Evolutionary conservation across 352 stramenopile species (phyloP), one percentile per base, ranked within the genome.

Genomic region (Albugo candida): DNA sequence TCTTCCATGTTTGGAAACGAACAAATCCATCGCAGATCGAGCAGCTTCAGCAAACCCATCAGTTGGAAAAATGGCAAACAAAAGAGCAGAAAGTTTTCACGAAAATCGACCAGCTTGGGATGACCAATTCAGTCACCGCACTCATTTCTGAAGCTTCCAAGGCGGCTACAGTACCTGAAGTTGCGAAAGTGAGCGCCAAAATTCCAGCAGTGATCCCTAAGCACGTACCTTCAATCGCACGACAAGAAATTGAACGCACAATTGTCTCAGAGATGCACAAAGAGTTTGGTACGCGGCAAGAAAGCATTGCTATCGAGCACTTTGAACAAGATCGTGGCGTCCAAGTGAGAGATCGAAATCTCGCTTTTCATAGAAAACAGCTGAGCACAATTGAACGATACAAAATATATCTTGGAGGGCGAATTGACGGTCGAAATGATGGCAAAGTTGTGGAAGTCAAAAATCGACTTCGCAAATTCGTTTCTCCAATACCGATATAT

Each of bases 371-470:
- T 41, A 87, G 81, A 62, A 81, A 75, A 51, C 62, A 75, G 41
- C 38, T 91, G 14, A 68, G 64, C 5, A 55, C 50, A 2, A 43
- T 83, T 12, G 64, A 52, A 11, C 47, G 38, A 16, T 80, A 66
- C 50, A 55, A 77, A 16, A 59, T 91, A 43, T 53, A 81, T 5
- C 70, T 91, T 14, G 78, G 78, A n/a, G 78, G 78, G 16, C 83
- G 84, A 46, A 86, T 91, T 51, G 78, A 91, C 54, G 78, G 78
- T 17, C 64, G 64, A 49, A 65, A 63, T 1, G 72, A 82, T 50
- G 71, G 71, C 43, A 84, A 75, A 36, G 75, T 91, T 14, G 67
- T 91, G 41, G 78, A 91, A 46, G 75, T 91, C 35, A 91, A 91
- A 59, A 91, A 91, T 58, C 63, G 78, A 41, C 46, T 91, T 48